phyloP scores from a whole-genome alignment of 805 yeast genomes.

The Candida lessepsii region DNA sequence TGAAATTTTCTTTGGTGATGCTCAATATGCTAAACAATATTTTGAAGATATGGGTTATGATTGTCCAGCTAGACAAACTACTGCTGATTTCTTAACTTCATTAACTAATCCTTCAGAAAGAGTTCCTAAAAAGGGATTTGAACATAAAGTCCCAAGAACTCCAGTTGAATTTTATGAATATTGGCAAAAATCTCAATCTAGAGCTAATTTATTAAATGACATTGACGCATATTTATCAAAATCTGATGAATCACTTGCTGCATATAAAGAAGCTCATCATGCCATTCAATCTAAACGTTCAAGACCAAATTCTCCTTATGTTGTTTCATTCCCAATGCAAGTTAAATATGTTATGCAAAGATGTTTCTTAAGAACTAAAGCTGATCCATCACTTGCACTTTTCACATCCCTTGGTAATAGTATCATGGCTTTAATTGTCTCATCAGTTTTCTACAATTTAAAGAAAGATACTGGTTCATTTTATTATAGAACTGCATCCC shows the following conservation, averaged over 20 bases:
- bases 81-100: conserved; percentile 66
- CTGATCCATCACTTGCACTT: conserved; percentile 56
- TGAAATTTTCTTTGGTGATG: conserved; percentile 48
- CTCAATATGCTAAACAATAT: conserved; percentile 44
- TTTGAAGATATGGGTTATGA: conserved; percentile 61
- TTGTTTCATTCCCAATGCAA: conserved; percentile 49
- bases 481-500: conserved; percentile 59
- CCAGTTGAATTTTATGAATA: conserved; percentile 56
- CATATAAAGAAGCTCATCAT: conserved; percentile 21
- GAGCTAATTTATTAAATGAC: conserved; percentile 36
- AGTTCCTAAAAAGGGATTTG: conserved; percentile 48
- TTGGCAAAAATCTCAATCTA: conserved; percentile 60
- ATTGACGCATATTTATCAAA: conserved; percentile 40
- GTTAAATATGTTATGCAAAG: conserved; percentile 51
- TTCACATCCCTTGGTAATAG: conserved; percentile 52
- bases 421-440: conserved; percentile 56
- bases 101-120: conserved; percentile 67
- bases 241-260: conserved; percentile 16
- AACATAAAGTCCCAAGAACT: conserved; percentile 53
- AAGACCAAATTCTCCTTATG: conserved; percentile 33
- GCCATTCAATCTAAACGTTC: conserved; percentile 43
- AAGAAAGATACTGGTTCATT: conserved; percentile 52
- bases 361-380: conserved; percentile 52
- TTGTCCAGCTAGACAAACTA: conserved; percentile 63
- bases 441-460: conserved; percentile 58